Base-by-base conservation (phyloP, 768 basidiomycete species). In the Mycena belliarum region DNA sequence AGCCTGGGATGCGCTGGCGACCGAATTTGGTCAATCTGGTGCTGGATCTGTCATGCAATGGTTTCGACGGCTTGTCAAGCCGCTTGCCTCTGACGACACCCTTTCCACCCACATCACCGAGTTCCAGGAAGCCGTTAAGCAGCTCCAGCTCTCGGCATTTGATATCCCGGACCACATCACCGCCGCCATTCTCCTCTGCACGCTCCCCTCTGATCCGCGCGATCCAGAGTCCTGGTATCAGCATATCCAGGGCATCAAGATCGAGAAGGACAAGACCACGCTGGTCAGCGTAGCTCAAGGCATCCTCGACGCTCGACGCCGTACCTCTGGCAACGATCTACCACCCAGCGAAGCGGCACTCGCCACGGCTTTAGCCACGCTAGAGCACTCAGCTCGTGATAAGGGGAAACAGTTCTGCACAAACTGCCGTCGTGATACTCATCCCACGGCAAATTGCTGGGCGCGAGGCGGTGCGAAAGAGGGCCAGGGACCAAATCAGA, bases 21-120 rank as follows among this genome's bases (percentile, higher is more conserved):
- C 2, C 8, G 55, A 57, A 20, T 58, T 32, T 25, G 41, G 49
- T 10, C 58, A 55, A 23, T 43, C 35, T 5, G 58, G 52, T 29
- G 26, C 51, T 24, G 58, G 58, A 3, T 25, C 42, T 21, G 15
- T 55, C 16, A 60, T 60, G 33, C 46, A 38, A 38, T 60, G 58
- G 58, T 60, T 60, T 46, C 51, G 58, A 23, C 52, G 28, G 26
- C 33, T 60, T 23, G 49, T 45, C 25, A 8, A 11, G 7, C 44
- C 33, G 2, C 52, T 60, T 21, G 38, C 28, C 25, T 49, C 24
- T 5, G 44, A 59, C 33, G 32, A 52, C 9, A 10, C 26, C 9
- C 18, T n/a, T n/a, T n/a, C n/a, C n/a, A n/a, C 25, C 6, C 57
- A 59, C 41, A 47, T 59, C 57, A 33, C 18, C 6, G 8, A 18